Evolutionary conservation across 345 rosid species (phyloP), one percentile per base, ranked within the genome.

Genomic region (Acer yangbiense): DNA sequence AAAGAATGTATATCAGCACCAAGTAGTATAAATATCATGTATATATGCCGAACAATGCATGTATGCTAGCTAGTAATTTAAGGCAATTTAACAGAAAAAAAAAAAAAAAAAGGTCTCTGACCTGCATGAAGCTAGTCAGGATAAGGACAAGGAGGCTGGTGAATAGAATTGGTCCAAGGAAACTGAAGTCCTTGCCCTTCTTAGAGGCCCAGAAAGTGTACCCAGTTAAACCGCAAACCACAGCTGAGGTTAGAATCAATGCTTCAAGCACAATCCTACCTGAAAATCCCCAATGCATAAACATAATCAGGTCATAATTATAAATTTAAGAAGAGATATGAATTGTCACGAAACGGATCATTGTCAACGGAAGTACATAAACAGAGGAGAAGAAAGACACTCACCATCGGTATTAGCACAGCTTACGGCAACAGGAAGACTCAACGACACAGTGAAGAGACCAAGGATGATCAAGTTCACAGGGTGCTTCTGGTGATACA

Each of bases 191-290:
- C 83, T 91, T 87, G 82, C 99, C 99, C 79, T 87, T 95, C 97
- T 89, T 95, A 17, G 99, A 78, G 20, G 99, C 99, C 98, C 97
- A 95, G 93, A 95, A 95, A 74, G 99, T 92, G 86, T 95, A 95
- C 6, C 85, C 99, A 50, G 99, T 93, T 66, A 93, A 84, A 71
- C 97, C 88, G 29, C 71, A 85, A 13, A 93, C 99, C 83, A 95
- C 97, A 7, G 92, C 93, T 1, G 94, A 83, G 29, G 99, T 95
- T 79, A 95, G 84, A 81, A 95, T 87, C 71, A 95, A 85, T 25
- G 99, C 99, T 84, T 95, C 88, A 18, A 95, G 99, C 81, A 95
- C 99, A 60, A 95, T 91, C 86, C 85, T 87, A 83, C 99, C 99
- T 95, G 95, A 73, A 82, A 76, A 39, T 17, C 83, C 27, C 41